Base-by-base conservation (phyloP, 1,284 basidiomycete species). In the Fomes fomentarius region DNA sequence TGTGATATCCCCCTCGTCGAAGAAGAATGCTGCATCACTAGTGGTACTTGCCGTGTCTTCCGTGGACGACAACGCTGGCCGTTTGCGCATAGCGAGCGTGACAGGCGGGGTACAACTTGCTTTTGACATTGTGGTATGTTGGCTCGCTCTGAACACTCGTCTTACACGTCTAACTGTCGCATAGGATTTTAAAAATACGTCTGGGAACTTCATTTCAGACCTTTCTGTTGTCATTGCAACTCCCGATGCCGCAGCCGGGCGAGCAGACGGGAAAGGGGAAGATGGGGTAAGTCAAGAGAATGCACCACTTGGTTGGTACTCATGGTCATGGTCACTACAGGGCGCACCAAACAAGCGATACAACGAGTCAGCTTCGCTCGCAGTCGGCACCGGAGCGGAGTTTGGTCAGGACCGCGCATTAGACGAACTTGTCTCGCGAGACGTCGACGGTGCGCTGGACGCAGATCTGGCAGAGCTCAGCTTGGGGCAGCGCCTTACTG, bases 391-490 rank as follows among this genome's bases (percentile, higher is more conserved):
- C 25, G 90, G 88, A 7, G 67, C 76, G 24, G 82, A 87, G 57
- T 70, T 85, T 6, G 87, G 82, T 24, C 81, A 85, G 62, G 82
- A 84, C 51, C 76, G 80, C 54, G 71, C 77, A 22, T 74, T 80
- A 63, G 87, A 85, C 57, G 82, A 83, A 51, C 68, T 79, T 8
- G 71, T 72, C 15, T 67, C 73, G 34, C 76, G 72, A 28, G 76
- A 82, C 52, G 67, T 83, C 6, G 87, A 91, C 26, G 90, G 89
- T 24, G 76, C 84, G 21, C 80, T 95, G 17, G 91, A 94, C 61
- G 85, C 89, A 9, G 85, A 96, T 68, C 79, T 94, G 51, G 93
- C 94, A 3, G 94, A 97, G 70, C 81, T 95, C 24, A 93, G 91
- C 41, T 81, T 97, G 1, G 94, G 94, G 15, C 91, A 97, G 70